These are phyloP conservation scores for Apodospora peruviana DNA, from an alignment of 495 filamentous ascomycete species.

Conservation along the genomic window DNA sequence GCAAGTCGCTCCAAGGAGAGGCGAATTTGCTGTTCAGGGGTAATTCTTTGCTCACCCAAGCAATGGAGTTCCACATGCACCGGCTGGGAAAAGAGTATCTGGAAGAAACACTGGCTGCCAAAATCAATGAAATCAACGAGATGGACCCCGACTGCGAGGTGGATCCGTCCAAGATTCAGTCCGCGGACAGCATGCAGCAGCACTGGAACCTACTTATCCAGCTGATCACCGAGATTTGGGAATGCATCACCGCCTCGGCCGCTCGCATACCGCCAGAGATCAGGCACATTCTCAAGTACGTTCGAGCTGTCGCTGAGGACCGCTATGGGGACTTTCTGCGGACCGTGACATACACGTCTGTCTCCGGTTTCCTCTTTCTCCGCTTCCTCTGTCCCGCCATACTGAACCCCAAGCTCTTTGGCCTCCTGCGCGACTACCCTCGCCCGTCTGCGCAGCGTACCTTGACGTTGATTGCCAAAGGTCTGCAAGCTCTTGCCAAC, in stretches of 20 bases:
- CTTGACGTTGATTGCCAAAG: slow-evolving; percentile 89
- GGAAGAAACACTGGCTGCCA: slow-evolving; percentile 79
- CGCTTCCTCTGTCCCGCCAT: slow-evolving; percentile 96
- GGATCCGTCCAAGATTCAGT: slow-evolving; percentile 70
- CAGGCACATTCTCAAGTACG: slow-evolving; percentile 82
- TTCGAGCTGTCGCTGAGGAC: slow-evolving; percentile 90
- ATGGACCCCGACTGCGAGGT: slow-evolving; percentile 91
- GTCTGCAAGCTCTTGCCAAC: slow-evolving; percentile 91
- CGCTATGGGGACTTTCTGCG: slow-evolving; percentile 93
- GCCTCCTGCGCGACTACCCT: slow-evolving; percentile 80
- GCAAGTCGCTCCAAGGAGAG: slow-evolving; percentile 62
- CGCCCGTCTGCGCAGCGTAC: slow-evolving; percentile 82
- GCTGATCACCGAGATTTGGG: slow-evolving; percentile 79
- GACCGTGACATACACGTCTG: slow-evolving; percentile 90
- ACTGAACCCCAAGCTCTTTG: slow-evolving; percentile 93
- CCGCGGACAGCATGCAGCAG: slow-evolving; percentile 67
- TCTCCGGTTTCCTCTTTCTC: slow-evolving; percentile 94
- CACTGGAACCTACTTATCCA: slow-evolving; percentile 79
- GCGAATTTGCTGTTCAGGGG: slow-evolving; percentile 94
- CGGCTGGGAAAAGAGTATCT: slow-evolving; percentile 90
- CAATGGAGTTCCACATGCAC: slow-evolving; percentile 92
- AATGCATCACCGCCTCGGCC: slow-evolving; percentile 67
- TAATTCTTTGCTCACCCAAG: slow-evolving; percentile 90
- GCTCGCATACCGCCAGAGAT: slow-evolving; percentile 77
- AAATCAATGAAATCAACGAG: slow-evolving; percentile 78